Base-by-base conservation (phyloP, 1,284 basidiomycete genomes). In the Ustilago sp. region DNA sequence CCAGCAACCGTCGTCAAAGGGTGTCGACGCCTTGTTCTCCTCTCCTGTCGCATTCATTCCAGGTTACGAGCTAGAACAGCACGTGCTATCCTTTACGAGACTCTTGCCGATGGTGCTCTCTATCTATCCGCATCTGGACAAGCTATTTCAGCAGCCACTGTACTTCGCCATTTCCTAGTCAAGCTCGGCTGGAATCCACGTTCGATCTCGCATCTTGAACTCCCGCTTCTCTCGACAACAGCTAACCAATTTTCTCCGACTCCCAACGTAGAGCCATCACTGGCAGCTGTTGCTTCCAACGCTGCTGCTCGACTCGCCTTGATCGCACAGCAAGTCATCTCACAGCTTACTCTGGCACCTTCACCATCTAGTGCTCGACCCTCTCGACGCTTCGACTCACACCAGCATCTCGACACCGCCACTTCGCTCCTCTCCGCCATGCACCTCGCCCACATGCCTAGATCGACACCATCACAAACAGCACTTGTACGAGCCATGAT, bases 401-500 rank as follows among this genome's bases (percentile, higher is more conserved):
- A 57, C 28, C 54, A 68, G 11, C 59, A 73, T 12, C 43, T 60
- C 13, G 59, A 65, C 5, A 48, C 69, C 1, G 74, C 68, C 36
- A 41, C 48, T 8, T 58, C 63, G n/a, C 52, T 77, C 9, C 39
- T 63, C 3, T 34, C 60, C 4, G 66, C 63, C 36, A 69, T 77
- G 69, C 66, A 68, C 32, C 19, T 59, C 15, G 23, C 47, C 7
- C 53, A 64, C 2, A 47, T 77, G 61, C 56, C 69, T 1, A 61
- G 61, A 31, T 34, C 63, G 4, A 60, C 68, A 7, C 32, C 60
- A 12, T 59, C 58, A 11, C 74, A 77, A 39, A 61, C 63, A 8
- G 66, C 74, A 0, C 12, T 77, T 9, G 56, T 77, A 7, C 66
- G 66, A 2, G 69, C 69, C 19, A 58, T 73, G 57, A 58, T 77